phyloP scores from a whole-genome alignment of 306 rosid species.

The Inga laurina region DNA sequence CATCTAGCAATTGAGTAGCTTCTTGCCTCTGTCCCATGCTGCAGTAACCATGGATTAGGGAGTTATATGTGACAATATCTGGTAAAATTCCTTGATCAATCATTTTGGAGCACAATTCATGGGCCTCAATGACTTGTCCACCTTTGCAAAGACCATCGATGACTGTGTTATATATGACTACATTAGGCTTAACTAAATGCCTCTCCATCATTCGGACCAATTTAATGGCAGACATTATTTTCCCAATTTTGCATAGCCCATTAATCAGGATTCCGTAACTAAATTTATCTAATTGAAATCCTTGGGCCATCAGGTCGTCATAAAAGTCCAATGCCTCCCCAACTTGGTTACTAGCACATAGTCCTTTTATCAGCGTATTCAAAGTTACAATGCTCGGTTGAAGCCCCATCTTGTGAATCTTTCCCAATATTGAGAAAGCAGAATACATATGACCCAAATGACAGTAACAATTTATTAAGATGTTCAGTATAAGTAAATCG shows the following conservation, averaged over 20 bases:
- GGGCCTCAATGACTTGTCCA: background rate
- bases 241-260: background rate
- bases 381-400: background rate
- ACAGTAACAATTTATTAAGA: background rate
- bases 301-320: background rate
- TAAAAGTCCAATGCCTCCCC: background rate
- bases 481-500: background rate
- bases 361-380: background rate
- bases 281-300: background rate
- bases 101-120: background rate
- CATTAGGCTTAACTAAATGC: background rate
- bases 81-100: background rate
- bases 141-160: background rate
- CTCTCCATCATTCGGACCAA: background rate
- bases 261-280: background rate
- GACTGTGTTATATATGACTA: too few species aligned
- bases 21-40: background rate
- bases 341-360: background rate
- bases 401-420: background rate
- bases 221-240: background rate
- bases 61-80: background rate
- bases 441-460: background rate
- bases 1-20: background rate
- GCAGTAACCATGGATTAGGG: background rate
- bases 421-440: background rate